Base-by-base conservation (phyloP, 345 rosid species). In the Syzygium jambos region DNA sequence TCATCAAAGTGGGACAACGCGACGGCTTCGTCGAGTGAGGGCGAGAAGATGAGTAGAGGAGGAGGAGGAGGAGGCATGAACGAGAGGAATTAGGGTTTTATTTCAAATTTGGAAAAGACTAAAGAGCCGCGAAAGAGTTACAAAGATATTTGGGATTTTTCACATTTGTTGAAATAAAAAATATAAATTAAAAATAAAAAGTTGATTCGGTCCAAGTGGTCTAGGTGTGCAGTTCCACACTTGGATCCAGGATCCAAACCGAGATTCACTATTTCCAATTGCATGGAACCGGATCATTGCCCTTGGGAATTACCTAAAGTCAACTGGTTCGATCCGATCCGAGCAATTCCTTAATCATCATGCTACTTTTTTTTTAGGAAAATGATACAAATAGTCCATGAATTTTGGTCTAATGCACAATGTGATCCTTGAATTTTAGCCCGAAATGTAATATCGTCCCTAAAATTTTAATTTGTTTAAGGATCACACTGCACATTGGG, bases 171-270 rank as follows among this genome's bases (percentile, higher is more conserved):
- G 46, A 43, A 43, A 43, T 43, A 56, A 56, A 27, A 23, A 56
- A 56, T 51, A 51, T 2, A 51, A 43, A 43, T 51, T 55, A 55
- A 55, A 55, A 1, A 55, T 55, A 0, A 55, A 23, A 56, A 10
- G n/a, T 23, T 56, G 63, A n/a, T 56, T 9, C 12, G 5, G 25
- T 56, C 63, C 10, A 9, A 0, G 13, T 56, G 10, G 0, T 9
- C 2, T 4, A 0, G 13, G n/a, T 1, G 6, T 2, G 5, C 5
- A 0, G 3, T 59, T 5, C 11, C 30, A 59, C 2, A 59, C 30
- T 5, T 11, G 30, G 11, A 59, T 27, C 7, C 12, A 3, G 17
- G 46, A 43, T 43, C 46, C 7, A 43, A 43, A 59, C 8, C 2
- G 2, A 59, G 12, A 59, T 59, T 59, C 68, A 12, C 30, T 0